Evolutionary conservation across 352 stramenopile species (phyloP).

Genomic region (Pythium rishiriense): DNA sequence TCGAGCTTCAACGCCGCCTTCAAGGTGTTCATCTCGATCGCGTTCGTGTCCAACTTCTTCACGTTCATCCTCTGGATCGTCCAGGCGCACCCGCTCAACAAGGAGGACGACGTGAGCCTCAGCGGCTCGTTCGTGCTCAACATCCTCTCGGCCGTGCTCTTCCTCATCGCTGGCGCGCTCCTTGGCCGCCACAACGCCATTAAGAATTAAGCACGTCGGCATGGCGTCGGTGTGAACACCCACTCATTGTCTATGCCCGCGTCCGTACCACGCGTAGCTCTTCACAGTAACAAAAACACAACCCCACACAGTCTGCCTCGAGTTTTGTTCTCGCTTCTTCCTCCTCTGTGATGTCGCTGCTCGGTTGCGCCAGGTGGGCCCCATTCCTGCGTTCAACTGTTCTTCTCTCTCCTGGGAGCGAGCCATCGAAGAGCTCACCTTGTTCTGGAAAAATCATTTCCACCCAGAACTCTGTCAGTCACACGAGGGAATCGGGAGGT

Average conservation of each 20-base stretch:
- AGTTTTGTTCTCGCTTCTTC: too few relatives aligned
- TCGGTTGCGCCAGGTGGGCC: too few relatives aligned
- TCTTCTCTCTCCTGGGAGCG: too few relatives aligned
- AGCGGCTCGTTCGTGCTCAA: slow-evolving; percentile 58
- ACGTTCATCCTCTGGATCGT: slow-evolving; percentile 64
- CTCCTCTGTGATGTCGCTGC: too few relatives aligned
- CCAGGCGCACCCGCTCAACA: slow-evolving; percentile 50
- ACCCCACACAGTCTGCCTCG: too few relatives aligned
- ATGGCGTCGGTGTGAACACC: too few relatives aligned
- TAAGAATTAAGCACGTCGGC: slow-evolving; percentile 14
- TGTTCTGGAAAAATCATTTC: slow-evolving; percentile 14
- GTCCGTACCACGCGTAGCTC: too few relatives aligned
- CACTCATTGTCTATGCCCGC: too few relatives aligned
- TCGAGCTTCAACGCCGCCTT: slow-evolving; percentile 51
- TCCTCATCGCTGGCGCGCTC: slow-evolving; percentile 34
- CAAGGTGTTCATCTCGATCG: slow-evolving; percentile 46
- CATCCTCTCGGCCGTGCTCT: slow-evolving; percentile 49
- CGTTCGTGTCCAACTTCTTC: slow-evolving; percentile 46
- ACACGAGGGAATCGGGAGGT: neutral
- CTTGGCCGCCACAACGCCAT: slow-evolving; percentile 31
- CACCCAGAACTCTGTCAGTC: neutral
- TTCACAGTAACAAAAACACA: too few relatives aligned
- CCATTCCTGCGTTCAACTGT: too few relatives aligned
- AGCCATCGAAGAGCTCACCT: neutral
- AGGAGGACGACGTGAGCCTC: slow-evolving; percentile 58